Evolutionary conservation across 208 protist genomes (phyloP).

Genomic region (Strigomonas culicis): DNA sequence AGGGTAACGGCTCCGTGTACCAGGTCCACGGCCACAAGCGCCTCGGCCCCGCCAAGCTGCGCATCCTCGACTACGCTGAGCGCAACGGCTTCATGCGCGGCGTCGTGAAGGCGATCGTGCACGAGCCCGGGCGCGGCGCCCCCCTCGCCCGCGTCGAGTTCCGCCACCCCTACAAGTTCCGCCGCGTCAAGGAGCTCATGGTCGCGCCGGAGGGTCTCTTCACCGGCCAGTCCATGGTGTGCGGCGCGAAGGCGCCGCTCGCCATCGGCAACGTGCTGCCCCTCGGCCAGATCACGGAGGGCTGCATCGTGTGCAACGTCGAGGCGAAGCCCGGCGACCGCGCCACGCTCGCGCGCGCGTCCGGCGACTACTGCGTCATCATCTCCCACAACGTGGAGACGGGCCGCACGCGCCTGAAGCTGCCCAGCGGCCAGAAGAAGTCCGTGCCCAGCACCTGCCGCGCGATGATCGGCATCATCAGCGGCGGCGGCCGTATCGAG

Average conservation of each 20-base stretch:
- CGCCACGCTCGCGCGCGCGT: slow-evolving; percentile 93
- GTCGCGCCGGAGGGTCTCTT: slow-evolving; percentile 98
- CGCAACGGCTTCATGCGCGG: slow-evolving; percentile 91
- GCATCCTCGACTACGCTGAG: slow-evolving; percentile 97
- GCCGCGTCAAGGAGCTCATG: slow-evolving; percentile 93
- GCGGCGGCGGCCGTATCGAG: slow-evolving; percentile 98
- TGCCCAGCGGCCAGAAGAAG: slow-evolving; percentile 99
- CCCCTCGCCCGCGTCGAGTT: slow-evolving; percentile 98
- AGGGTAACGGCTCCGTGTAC: slow-evolving; percentile 92
- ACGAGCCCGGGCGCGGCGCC: slow-evolving; percentile 99
- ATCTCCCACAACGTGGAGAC: slow-evolving; percentile 96
- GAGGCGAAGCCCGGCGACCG: slow-evolving; percentile 97
- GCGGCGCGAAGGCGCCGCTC: slow-evolving; percentile 95
- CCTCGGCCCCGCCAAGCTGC: slow-evolving; percentile 94
- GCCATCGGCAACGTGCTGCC: slow-evolving; percentile 98
- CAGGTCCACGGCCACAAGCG: slow-evolving; percentile 94
- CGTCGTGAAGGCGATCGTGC: slow-evolving; percentile 96
- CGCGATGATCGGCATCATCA: slow-evolving; percentile 98
- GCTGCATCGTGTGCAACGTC: slow-evolving; percentile 99
- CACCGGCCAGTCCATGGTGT: slow-evolving; percentile 99
- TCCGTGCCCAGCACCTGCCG: slow-evolving; percentile 90
- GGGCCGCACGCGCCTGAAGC: slow-evolving; percentile 96
- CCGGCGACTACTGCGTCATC: slow-evolving; percentile 97
- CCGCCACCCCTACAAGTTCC: slow-evolving; percentile 95
- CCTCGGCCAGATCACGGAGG: slow-evolving; percentile 96